Base-by-base conservation (phyloP, 495 filamentous ascomycete genomes). In the Penicillium bialowiezense region DNA sequence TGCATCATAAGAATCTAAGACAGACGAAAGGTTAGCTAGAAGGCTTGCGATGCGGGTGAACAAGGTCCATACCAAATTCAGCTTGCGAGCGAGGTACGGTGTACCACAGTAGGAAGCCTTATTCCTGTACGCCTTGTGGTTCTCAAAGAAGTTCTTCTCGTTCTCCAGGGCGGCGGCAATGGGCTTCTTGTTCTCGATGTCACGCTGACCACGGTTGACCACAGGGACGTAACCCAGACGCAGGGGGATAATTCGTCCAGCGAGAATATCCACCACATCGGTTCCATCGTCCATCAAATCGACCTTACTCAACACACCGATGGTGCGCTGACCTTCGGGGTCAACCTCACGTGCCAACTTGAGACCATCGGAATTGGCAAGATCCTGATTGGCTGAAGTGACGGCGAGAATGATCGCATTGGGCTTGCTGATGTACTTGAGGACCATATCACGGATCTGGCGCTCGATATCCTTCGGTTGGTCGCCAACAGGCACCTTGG, bases 241-340 rank as follows among this genome's bases (percentile, higher is more conserved):
- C 55, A 99, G 67, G 14, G 95, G 95, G 65, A 99, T 97, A 70
- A 99, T 93, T 62, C 95, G 87, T 49, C 95, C 95, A 59, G 95
- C 93, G 59, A 99, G 81, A 76, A 99, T 99, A 75, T 99, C 95
- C 56, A 99, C 93, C 14, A 99, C 95, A 64, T 99, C 95, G 29
- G 95, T 99, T 31, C 95, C 95, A 23, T 97, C 91, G 71, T 99
- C 95, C 95, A 99, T 99, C 68, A 99, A 74, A 70, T 99, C 95
- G 44, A 99, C 91, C 78, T 99, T 99, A 47, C 92, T 97, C 62
- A 99, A 80, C 55, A 99, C 95, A 76, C 95, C 95, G 52, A 99
- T 99, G 18, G 95, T 99, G 61, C 95, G 82, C 73, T 97, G 95
- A 55, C 92, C 95, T 67, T 99, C 95, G 2, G 91, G 92, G 62